A percentile compares a stretch with the other conserved stretches of the same genome.
Evolutionary conservation across 208 protist species (phyloP).

Genomic region (Blastocrithidia nonstop): DNA sequence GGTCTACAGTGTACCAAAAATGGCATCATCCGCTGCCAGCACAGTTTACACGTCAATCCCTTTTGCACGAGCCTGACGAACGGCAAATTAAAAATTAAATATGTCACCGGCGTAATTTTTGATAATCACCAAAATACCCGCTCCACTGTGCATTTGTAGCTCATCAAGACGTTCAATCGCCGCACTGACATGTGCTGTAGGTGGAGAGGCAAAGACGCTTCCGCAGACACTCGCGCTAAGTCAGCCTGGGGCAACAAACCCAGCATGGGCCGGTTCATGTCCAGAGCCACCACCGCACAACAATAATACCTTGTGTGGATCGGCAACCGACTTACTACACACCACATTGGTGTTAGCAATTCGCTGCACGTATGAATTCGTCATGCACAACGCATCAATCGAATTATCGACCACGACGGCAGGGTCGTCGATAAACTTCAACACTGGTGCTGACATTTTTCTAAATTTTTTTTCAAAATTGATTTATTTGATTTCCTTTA

Average conservation of each 20-base stretch:
- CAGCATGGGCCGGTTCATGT: slow-evolving; percentile 81
- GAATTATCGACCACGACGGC: slow-evolving; percentile 22
- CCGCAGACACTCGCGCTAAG: slow-evolving; percentile 82
- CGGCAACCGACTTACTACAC: slow-evolving; percentile 11
- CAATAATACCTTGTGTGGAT: slow-evolving; percentile 42
- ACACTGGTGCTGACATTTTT: too few species aligned
- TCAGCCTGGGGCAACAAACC: slow-evolving; percentile 78
- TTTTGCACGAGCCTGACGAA: slow-evolving; percentile 27
- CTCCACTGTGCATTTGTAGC: slow-evolving; percentile 8
- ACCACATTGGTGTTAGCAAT: slow-evolving; percentile 34
- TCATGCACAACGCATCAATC: slow-evolving; percentile 14
- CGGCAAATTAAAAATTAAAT: slow-evolving; percentile 79
- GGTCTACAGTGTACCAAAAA: slow-evolving; percentile 23
- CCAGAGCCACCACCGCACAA: slow-evolving; percentile 79
- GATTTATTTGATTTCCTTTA: too few species aligned
- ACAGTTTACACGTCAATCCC: slow-evolving; percentile 52
- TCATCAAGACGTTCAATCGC: slow-evolving; percentile 52
- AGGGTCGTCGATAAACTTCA: slow-evolving; percentile 40
- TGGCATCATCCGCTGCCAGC: slow-evolving; percentile 71
- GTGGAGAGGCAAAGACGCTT: slow-evolving; percentile 79
- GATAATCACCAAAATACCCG: slow-evolving; percentile 75
- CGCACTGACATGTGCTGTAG: slow-evolving; percentile 34
- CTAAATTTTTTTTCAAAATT: too few species aligned
- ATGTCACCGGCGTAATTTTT: slow-evolving; percentile 89
- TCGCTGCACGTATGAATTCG: slow-evolving; percentile 13